Conservation (phyloP, 192 early-diverging fungal genomes). For the Podila verticillata region DNA sequence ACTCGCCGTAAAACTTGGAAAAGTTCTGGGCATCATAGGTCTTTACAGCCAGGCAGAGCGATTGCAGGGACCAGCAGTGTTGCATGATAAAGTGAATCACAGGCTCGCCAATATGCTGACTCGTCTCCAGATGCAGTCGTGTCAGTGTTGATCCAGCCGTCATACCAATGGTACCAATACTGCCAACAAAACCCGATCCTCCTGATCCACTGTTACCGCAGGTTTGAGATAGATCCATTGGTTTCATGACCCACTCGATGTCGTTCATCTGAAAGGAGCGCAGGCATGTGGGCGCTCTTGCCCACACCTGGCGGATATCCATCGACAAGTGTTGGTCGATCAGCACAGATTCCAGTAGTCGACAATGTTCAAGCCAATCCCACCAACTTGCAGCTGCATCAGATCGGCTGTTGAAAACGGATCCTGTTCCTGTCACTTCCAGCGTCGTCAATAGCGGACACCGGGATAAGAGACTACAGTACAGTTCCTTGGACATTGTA, state of each 20-base stretch:
- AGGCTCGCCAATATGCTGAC: background rate
- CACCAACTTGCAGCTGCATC: background rate
- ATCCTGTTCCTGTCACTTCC: conserved; percentile 4
- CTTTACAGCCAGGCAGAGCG: background rate
- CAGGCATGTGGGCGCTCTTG: background rate
- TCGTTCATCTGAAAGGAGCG: background rate
- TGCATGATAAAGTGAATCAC: background rate
- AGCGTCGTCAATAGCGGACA: background rate
- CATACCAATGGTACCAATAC: background rate
- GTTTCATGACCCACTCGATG: background rate
- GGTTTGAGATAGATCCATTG: too few species aligned
- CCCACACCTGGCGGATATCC: background rate
- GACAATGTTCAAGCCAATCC: conserved; percentile 1
- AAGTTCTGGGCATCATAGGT: background rate
- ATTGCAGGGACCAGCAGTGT: background rate
- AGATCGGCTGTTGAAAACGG: background rate
- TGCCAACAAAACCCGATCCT: background rate
- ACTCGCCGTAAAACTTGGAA: background rate
- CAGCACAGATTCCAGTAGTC: background rate
- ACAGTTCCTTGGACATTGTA: background rate
- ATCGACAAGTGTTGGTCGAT: background rate
- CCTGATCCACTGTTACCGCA: too few species aligned
- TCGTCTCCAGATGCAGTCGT: background rate
- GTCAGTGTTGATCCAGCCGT: conserved; percentile 3
- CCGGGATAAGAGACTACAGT: background rate